Evolutionary conservation across 169 alveolate genomes (phyloP).

Genomic region (Neospora caninum): DNA sequence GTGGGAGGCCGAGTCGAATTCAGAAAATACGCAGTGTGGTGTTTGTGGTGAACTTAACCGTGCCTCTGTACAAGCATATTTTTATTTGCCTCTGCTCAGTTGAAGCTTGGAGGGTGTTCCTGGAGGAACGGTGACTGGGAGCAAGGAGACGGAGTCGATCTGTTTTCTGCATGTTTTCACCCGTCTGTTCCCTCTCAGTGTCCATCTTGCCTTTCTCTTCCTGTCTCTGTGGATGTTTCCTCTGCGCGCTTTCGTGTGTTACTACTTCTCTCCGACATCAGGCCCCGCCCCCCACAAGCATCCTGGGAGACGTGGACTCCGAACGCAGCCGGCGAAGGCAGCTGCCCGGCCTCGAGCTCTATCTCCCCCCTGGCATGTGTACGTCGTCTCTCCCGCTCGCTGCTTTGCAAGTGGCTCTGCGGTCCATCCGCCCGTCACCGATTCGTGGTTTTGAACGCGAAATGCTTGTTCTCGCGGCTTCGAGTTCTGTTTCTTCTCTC

Average conservation of each 20-base stretch:
- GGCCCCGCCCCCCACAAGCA: background rate
- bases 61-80: no score
- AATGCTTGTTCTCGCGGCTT: background rate
- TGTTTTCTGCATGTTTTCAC: no score
- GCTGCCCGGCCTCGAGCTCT: constrained; percentile 60
- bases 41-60: no score
- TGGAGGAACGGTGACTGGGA: no score
- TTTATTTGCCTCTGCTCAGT: no score
- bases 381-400: constrained; percentile 61
- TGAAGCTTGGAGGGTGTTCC: no score
- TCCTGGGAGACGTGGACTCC: background rate
- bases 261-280: background rate
- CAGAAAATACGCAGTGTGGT: no score
- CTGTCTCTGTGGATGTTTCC: background rate
- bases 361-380: constrained; percentile 50
- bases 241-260: background rate
- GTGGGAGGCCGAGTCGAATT: no score
- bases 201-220: background rate
- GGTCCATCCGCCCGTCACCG: constrained; percentile 40
- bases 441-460: constrained; percentile 40
- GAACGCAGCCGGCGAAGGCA: constrained; percentile 42
- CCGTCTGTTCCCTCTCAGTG: background rate
- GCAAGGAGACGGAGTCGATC: background rate
- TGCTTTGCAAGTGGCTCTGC: constrained; percentile 55
- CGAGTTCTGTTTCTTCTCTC: background rate